Evolutionary conservation across 2,329 filamentous ascomycete species (phyloP).

Genomic region (Bipolaris zeicola): DNA sequence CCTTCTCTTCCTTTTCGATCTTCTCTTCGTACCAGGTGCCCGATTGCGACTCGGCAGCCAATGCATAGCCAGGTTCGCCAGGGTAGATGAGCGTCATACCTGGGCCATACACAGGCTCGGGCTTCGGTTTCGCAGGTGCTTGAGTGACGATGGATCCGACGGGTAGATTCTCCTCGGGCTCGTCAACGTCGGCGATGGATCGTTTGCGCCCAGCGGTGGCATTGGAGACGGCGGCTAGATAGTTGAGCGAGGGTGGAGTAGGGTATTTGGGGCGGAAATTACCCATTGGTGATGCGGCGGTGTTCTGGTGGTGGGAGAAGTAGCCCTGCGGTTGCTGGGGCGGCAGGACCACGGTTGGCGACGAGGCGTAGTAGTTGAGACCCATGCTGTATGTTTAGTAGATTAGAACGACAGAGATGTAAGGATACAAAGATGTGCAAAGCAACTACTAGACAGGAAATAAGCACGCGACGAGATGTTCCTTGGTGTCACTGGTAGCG

Average conservation of each 20-base stretch:
- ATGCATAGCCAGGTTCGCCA: conserved; percentile 61
- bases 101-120: conserved; percentile 71
- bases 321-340: conserved; percentile 48
- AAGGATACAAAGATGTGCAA: conserved; percentile 44
- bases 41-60: conserved; percentile 69
- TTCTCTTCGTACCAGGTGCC: conserved; percentile 76
- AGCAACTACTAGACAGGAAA: conserved; percentile 32
- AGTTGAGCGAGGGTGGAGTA: conserved; percentile 52
- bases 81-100: conserved; percentile 77
- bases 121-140: conserved; percentile 61
- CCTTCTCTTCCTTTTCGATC: conserved; percentile 57
- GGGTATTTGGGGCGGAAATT: conserved; percentile 49
- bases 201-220: conserved; percentile 71
- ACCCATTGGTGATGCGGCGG: conserved; percentile 42
- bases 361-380: conserved; percentile 55
- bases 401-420: conserved; percentile 33
- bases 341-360: conserved; percentile 55
- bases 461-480: conserved; percentile 30
- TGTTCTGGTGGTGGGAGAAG: conserved; percentile 42
- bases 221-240: conserved; percentile 49
- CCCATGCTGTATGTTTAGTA: conserved; percentile 53
- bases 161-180: conserved; percentile 63
- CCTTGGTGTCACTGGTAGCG: conserved; percentile 27
- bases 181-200: conserved; percentile 77
- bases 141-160: conserved; percentile 57